Base-by-base conservation (phyloP, 2,329 filamentous ascomycete species). In the Fusarium concolor region DNA sequence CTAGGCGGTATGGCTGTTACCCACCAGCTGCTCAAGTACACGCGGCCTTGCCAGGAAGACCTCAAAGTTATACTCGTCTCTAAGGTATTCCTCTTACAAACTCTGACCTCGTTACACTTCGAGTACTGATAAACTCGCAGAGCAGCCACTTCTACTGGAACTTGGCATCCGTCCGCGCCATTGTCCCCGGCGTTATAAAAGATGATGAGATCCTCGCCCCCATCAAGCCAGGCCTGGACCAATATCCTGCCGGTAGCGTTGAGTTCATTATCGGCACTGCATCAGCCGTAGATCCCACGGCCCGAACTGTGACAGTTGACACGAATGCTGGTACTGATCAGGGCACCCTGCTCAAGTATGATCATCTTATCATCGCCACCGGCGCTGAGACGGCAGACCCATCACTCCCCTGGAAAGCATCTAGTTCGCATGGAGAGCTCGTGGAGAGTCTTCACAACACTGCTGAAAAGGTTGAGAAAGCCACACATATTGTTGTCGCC, bases 81-180 rank as follows among this genome's bases (percentile, higher is more conserved):
- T 53, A 85, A 86, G 80, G 85, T 86, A 77, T 17, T 12, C 31
- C 20, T 17, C 29, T 26, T 22, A 29, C 12, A 37, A 24, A 14
- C 7, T 22, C n/a, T 28, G 22, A 24, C 10, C 18, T 15, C 3
- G 24, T 15, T 29, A 18, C 17, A 9, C n/a, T 4, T 10, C 10
- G 3, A 18, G 28, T 29, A 39, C 37, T 56, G 46, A 55, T 24
- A 60, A 33, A 17, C 10, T 49, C 24, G 31, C 41, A 87, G 83
- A 87, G 83, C 68, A 83, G 79, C 64, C 85, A 88, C 70, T 85
- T 88, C 68, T 88, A 83, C 79, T 87, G 85, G 86, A 87, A 87
- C 76, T 56, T 87, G 7, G 86, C 85, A 26, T 82, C 86, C 2
- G 82, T 87, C 42, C 84, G 86, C 45, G 85, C 84, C 75, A 82